A percentile compares a stretch with the other conserved stretches of the same genome.
Conservation (phyloP, 495 filamentous ascomycete species). For the Penicillium turbatum region DNA sequence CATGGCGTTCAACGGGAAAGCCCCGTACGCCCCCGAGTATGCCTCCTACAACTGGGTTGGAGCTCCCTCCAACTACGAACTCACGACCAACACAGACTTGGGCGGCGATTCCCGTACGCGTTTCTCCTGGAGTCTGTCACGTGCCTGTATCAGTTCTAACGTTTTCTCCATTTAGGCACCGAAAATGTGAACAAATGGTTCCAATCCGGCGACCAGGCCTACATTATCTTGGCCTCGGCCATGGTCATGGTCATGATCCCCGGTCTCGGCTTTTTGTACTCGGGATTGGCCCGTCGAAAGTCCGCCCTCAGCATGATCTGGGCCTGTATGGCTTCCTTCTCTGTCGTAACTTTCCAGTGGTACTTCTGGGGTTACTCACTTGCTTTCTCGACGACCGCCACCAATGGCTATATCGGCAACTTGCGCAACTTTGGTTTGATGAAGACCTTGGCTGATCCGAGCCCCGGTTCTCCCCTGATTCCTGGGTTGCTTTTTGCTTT, state of each 20-base stretch:
- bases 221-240: constrained; percentile 84
- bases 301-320: constrained; percentile 67
- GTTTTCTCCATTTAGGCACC: constrained; percentile 38
- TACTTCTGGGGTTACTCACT: constrained; percentile 73
- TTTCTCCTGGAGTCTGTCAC: neutral
- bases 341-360: constrained; percentile 69
- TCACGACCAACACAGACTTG: constrained; percentile 59
- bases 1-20: constrained; percentile 29
- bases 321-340: constrained; percentile 62
- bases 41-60: constrained; percentile 80
- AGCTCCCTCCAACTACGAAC: constrained; percentile 66
- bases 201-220: constrained; percentile 69
- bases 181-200: constrained; percentile 91
- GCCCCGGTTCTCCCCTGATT: constrained; percentile 59
- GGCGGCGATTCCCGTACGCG: constrained; percentile 82
- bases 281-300: constrained; percentile 60
- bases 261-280: constrained; percentile 68
- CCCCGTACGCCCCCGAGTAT: constrained; percentile 40
- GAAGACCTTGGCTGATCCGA: constrained; percentile 59
- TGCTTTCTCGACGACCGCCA: constrained; percentile 60
- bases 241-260: constrained; percentile 94
- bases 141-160: neutral
- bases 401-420: constrained; percentile 65
- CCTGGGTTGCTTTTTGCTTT: constrained; percentile 62
- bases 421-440: constrained; percentile 61